Base-by-base conservation (phyloP, 257 asterid genomes). In the Sherardia arvensis region DNA sequence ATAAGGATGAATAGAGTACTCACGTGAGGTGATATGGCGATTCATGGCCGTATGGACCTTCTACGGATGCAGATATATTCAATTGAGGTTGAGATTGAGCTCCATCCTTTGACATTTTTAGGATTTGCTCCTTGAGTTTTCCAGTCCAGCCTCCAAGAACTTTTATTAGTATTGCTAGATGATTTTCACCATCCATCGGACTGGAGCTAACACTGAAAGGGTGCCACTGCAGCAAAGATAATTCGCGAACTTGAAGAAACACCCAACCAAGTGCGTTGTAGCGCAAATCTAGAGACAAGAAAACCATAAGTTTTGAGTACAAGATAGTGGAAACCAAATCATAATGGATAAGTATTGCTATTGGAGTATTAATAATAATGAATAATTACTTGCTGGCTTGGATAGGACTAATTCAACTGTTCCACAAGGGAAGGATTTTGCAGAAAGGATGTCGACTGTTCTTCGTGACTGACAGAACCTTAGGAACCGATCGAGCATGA, bases 31-130 rank as follows among this genome's bases (percentile, higher is more conserved):
- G 92, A 71, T 90, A 87, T 25, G 97, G 79, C 0, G 88, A 85
- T 78, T 81, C 95, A 75, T 90, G 94, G 15, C 97, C 97, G 62
- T 90, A 90, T 60, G 97, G 97, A 72, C 97, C 97, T 71, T 90
- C 97, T 23, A 90, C 75, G 0, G 81, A 90, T 53, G 81, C 94
- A 0, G 88, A 78, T 55, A 89, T 53, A 53, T 74, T 80, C 53
- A 76, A 43, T 5, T 34, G 38, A 59, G 76, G 73, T 15, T 38
- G 77, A 56, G 75, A 67, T 69, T 62, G 32, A 71, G 69, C 15
- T 26, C 67, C 75, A 26, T 74, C 74, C 63, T 77, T 71, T 4
- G 85, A 61, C 3, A 59, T 26, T 40, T 27, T 68, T 1, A 69
- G 70, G 60, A 82, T 74, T 8, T 38, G 76, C 32, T 58, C 76